Evolutionary conservation across 2,329 filamentous ascomycete species (phyloP), one percentile per base, ranked within the genome.

Genomic region (Calcarisporium arbuscula): DNA sequence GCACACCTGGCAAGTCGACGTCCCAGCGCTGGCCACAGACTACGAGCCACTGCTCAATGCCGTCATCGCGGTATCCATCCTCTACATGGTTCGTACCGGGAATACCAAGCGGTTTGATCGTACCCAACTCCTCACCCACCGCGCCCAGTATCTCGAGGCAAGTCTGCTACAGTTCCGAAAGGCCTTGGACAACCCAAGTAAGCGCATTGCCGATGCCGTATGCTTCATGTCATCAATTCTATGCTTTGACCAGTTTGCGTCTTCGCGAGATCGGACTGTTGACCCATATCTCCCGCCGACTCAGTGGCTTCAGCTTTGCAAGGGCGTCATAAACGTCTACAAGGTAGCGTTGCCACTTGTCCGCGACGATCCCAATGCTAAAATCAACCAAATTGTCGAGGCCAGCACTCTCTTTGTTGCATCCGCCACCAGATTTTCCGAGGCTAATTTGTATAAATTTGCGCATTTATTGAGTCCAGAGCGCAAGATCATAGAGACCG

Each of bases 241-340:
- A 4, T 34, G 36, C 2, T 30, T 44, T 19, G 39, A 44, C 30
- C 36, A 39, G 1, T 39, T 44, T 30, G 35, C 40, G 2, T 37
- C 35, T 18, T 31, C 41, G 15, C 37, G 39, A 15, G 33, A 36
- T 7, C 38, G 42, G 9, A 18, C 31, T 5, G 16, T 40, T 10
- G 17, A 8, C 6, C 25, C 25, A n/a, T 47, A 47, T 21, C 23
- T 32, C 10, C 35, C 44, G 8, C 44, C 44, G 6, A 30, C 32
- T 17, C 40, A 38, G 17, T 47, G 44, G 44, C 35, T 47, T 5
- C 35, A 42, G 19, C 38, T 47, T 10, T 40, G 34, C 17, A 40
- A 38, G 17, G 42, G 38, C 19, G 41, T 42, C 11, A 38, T 30
- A 11, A 35, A 39, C 11, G 36, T 47, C 12, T 43, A 43, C 19